Evolutionary conservation across 2,329 filamentous ascomycete genomes (phyloP), one percentile per base, ranked within the genome.

Genomic region (Fusarium stilboides): DNA sequence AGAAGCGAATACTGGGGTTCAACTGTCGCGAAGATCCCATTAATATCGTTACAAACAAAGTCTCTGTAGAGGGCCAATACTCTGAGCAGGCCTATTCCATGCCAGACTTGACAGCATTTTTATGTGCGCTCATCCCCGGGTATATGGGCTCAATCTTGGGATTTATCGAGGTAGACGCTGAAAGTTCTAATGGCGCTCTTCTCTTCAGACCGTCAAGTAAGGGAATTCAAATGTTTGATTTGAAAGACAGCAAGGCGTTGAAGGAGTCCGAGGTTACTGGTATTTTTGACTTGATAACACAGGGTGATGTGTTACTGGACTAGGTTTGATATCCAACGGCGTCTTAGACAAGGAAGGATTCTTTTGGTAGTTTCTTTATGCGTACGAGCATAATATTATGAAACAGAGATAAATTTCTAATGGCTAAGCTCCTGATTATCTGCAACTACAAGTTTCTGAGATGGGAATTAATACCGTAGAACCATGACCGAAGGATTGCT

Each of bases 21-120:
- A 74, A 74, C 68, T 73, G 70, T 26, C 68, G 59, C 14, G 70
- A 65, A 31, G 65, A 73, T 1, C 70, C 72, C 8, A 31, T 60
- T 6, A 65, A 57, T 17, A 72, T 73, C 20, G 73, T 68, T 36
- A 65, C 58, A 37, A 37, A 44, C 15, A 28, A 68, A 17, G 62
- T 66, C 10, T 70, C 73, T 8, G 24, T 73, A 1, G 57, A 69
- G 6, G 42, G 52, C 6, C 42, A 73, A 34, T 72, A 72, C 44
- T 13, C 67, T 22, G 56, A 69, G 8, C 59, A 65, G 33, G 20
- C 51, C 8, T 65, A 52, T 8, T 44, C 64, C 17, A 71, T 75
- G 72, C 70, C 71, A 1, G 72, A 74, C 43, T 57, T 75, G 56
- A 71, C 69, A 4, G 59, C 58, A 9, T 68, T 69, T 24, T 28